A percentile compares a stretch with the other conserved stretches of the same genome.
Conservation (phyloP, 441 rosid species). For the Jatropha podagrica region DNA sequence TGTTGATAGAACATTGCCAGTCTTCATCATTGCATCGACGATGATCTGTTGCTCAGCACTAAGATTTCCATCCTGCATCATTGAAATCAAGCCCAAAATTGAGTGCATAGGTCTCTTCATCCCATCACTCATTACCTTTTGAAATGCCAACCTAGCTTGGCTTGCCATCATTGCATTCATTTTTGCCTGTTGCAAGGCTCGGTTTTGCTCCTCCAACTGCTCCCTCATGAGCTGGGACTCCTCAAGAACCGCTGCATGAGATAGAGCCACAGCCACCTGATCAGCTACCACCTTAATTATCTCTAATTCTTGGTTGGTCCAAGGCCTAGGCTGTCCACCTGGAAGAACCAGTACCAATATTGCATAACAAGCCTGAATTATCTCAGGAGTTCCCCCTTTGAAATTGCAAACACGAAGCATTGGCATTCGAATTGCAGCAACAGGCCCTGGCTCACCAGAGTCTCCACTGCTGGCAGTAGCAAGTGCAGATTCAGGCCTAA, state of each 20-base stretch:
- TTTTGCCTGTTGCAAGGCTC: constrained; percentile 70
- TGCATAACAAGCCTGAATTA: constrained; percentile 65
- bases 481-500: constrained; percentile 57
- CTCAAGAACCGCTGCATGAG: constrained; percentile 95
- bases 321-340: constrained; percentile 57
- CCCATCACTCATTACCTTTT: constrained; percentile 88
- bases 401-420: constrained; percentile 85
- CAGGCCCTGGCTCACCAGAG: constrained; percentile 55
- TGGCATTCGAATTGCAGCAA: constrained; percentile 95
- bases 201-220: constrained; percentile 82
- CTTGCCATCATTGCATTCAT: constrained; percentile 85
- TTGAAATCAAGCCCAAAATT: constrained; percentile 68
- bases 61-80: constrained; percentile 68
- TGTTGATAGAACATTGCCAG: constrained; percentile 71
- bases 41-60: constrained; percentile 61
- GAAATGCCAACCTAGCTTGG: constrained; percentile 74
- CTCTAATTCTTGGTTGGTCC: constrained; percentile 85
- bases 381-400: constrained; percentile 90
- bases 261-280: constrained; percentile 95
- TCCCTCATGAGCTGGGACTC: constrained; percentile 96
- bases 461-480: constrained; percentile 64
- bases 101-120: constrained; percentile 97
- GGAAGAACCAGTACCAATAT: constrained; percentile 87
- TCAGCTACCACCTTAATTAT: constrained; percentile 94
- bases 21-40: constrained; percentile 78